Percentiles rank a stretch among this genome's conserved stretches.
Conservation (phyloP, 2,329 filamentous ascomycete species). For the Acephala macrosclerotiorum region DNA sequence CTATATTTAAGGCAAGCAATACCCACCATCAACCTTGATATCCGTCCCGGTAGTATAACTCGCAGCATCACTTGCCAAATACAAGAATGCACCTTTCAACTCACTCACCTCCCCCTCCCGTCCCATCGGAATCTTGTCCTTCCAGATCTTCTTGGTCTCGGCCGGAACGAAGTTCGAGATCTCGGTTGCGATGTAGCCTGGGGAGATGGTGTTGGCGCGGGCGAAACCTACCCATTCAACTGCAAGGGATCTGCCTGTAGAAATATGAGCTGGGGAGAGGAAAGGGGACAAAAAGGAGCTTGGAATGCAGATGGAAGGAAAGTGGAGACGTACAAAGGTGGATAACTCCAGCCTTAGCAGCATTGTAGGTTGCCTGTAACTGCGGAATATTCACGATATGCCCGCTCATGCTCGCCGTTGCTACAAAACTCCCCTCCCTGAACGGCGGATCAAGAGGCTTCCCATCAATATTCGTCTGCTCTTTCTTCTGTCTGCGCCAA, state of each 20-base stretch:
- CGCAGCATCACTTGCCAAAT: constrained; percentile 82
- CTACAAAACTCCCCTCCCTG: constrained; percentile 74
- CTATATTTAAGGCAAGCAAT: constrained; percentile 57
- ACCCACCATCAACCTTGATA: constrained; percentile 79
- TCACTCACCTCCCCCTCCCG: constrained; percentile 77
- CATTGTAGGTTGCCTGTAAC: constrained; percentile 77
- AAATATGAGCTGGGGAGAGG: not conserved
- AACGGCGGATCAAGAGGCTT: constrained; percentile 64
- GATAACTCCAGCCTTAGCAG: constrained; percentile 71
- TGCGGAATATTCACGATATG: constrained; percentile 82
- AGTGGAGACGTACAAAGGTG: constrained; percentile 58
- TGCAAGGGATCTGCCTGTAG: constrained; percentile 69
- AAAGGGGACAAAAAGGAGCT: too few species aligned
- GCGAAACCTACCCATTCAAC: constrained; percentile 82
- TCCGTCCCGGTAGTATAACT: constrained; percentile 82
- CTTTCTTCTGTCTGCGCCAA: constrained; percentile 74
- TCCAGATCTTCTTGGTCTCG: constrained; percentile 77
- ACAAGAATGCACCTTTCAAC: constrained; percentile 84
- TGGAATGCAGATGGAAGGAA: not conserved
- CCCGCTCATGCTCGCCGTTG: constrained; percentile 80
- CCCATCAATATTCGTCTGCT: constrained; percentile 69
- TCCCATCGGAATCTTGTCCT: constrained; percentile 30
- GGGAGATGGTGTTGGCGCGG: constrained; percentile 74
- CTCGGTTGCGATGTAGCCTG: constrained; percentile 79
- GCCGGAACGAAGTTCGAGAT: constrained; percentile 69